These are phyloP conservation scores for Parietichytrium sp. DNA, from an alignment of 108 stramenopile genomes.

Conservation along the genomic window DNA sequence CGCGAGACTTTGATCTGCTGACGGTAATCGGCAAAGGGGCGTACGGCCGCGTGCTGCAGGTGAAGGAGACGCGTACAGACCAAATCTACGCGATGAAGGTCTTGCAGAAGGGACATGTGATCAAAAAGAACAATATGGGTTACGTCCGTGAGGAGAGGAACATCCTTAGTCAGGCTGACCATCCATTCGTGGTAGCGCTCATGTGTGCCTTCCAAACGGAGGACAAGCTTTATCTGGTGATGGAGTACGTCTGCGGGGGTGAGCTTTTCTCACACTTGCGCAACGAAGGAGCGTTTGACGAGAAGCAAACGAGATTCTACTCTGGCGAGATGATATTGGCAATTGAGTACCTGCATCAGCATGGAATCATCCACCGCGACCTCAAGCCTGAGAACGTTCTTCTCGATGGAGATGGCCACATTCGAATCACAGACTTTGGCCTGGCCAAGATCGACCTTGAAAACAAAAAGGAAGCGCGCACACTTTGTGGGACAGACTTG, in stretches of 20 bases:
- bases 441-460: conserved; percentile 46
- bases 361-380: conserved; percentile 91
- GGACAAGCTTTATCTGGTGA: conserved; percentile 61
- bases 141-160: conserved; percentile 58
- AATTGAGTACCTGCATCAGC: conserved; percentile 69
- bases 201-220: conserved; percentile 67
- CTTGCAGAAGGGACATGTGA: conserved; percentile 58
- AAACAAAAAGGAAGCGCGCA: conserved; percentile 49
- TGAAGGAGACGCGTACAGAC: conserved; percentile 37
- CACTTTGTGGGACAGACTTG: conserved; percentile 65
- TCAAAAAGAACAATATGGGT: conserved; percentile 48
- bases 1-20: conserved; percentile 56
- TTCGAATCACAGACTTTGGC: conserved; percentile 69
- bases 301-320: conserved; percentile 63
- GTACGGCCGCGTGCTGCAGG: conserved; percentile 58
- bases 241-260: conserved; percentile 62
- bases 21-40: conserved; percentile 63
- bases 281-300: conserved; percentile 58
- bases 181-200: conserved; percentile 67
- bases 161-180: conserved; percentile 60
- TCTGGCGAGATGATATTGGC: conserved; percentile 67
- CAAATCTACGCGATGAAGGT: conserved; percentile 64
- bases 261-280: conserved; percentile 65
- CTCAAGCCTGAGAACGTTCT: conserved; percentile 73
- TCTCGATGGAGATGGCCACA: conserved; percentile 60